Percentiles rank a stretch among this genome's conserved stretches.
Conservation (phyloP, 2,329 filamentous ascomycete species). For the Coleophoma crateriformis region DNA sequence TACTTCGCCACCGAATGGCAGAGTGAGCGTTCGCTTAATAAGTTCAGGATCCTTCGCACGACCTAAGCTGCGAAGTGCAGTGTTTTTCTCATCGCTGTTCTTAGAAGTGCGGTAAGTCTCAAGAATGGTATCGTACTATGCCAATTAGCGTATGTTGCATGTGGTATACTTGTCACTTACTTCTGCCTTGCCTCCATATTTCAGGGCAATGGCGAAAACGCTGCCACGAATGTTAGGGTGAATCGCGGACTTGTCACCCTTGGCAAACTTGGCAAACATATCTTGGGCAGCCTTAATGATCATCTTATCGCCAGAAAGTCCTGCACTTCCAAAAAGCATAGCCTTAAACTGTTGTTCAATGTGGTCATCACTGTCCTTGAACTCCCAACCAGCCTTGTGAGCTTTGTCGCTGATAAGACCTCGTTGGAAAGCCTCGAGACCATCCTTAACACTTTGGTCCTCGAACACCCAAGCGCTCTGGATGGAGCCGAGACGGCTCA, state of each 20-base stretch:
- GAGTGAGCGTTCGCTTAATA: conserved; percentile 72
- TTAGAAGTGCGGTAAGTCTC: conserved; percentile 70
- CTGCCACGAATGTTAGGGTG: conserved; percentile 87
- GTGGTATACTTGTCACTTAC: conserved; percentile 32
- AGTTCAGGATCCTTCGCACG: conserved; percentile 72
- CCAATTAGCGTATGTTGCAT: conserved; percentile 7
- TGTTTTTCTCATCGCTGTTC: conserved; percentile 86
- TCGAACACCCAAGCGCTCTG: conserved; percentile 87
- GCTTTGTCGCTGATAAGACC: conserved; percentile 73
- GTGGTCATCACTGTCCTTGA: conserved; percentile 79
- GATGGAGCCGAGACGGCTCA: conserved; percentile 71
- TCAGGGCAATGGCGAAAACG: conserved; percentile 79
- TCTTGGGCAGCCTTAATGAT: conserved; percentile 78
- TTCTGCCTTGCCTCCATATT: conserved; percentile 80
- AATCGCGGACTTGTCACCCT: conserved; percentile 73
- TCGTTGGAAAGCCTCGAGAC: conserved; percentile 77
- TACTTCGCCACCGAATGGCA: conserved; percentile 74
- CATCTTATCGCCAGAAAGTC: conserved; percentile 71
- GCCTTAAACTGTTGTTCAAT: conserved; percentile 93
- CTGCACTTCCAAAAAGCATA: conserved; percentile 80
- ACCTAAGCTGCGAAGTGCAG: conserved; percentile 77
- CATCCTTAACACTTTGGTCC: conserved; percentile 65
- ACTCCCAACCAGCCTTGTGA: conserved; percentile 83
- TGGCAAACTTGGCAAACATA: conserved; percentile 82
- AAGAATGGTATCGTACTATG: conserved; percentile 68